phyloP scores from a whole-genome alignment of 2,329 filamentous ascomycete genomes.

The Pseudodiploospora longispora region DNA sequence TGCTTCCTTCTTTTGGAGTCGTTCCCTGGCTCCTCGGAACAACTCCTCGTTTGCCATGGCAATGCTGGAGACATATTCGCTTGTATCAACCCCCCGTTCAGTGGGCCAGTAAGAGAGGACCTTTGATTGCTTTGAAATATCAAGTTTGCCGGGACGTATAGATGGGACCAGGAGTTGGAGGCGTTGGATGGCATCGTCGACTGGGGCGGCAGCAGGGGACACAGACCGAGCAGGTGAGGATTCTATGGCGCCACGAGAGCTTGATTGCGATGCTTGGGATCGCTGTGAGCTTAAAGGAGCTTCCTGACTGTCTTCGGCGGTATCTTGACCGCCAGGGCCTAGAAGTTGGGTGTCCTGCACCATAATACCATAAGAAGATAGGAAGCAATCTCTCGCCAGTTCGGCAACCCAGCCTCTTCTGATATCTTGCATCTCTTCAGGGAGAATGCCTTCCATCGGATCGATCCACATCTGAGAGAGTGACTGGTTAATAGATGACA shows the following conservation, averaged over 20 bases:
- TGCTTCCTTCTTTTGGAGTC: conserved; percentile 24
- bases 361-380: conserved; percentile 27
- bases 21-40: conserved; percentile 25
- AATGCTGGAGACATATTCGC: conserved; percentile 31
- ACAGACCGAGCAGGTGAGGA: conserved; percentile 16
- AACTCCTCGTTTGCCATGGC: conserved; percentile 26
- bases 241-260: conserved; percentile 8
- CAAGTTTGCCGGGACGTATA: conserved; percentile 17
- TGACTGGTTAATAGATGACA: conserved; percentile 20
- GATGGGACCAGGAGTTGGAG: conserved; percentile 26
- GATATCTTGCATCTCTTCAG: conserved; percentile 15
- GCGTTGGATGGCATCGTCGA: conserved; percentile 24
- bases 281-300: conserved; percentile 8
- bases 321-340: conserved; percentile 12
- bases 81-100: conserved; percentile 25
- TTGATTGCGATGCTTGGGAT: conserved; percentile 1
- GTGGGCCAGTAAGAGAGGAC: conserved; percentile 32
- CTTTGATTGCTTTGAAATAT: conserved; percentile 18
- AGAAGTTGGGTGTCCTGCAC: conserved; percentile 25
- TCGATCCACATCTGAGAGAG: conserved; percentile 26
- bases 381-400: conserved; percentile 25
- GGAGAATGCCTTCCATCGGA: conserved; percentile 14
- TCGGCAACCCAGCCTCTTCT: conserved; percentile 22
- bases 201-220: conserved; percentile 8
- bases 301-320: conserved; percentile 8